Conservation (phyloP, 179 eudicot genomes). For the Gypsophila paniculata region DNA sequence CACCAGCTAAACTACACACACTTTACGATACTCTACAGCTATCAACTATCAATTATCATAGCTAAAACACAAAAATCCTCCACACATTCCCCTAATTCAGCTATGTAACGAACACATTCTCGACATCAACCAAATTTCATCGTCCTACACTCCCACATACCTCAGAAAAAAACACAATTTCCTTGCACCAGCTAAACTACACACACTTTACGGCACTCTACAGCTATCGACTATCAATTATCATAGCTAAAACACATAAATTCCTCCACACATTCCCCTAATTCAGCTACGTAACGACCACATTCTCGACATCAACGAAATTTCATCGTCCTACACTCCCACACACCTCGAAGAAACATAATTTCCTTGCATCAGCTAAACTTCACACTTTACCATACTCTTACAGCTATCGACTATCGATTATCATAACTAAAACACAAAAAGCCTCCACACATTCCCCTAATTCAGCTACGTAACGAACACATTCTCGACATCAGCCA, state of each 20-base stretch:
- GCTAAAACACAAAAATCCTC: too few species aligned
- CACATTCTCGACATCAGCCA: not conserved
- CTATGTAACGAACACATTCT: not conserved
- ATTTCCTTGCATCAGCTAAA: not conserved
- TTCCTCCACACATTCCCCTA: not conserved
- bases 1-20: not conserved
- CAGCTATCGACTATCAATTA: not conserved
- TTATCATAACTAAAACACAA: too few species aligned
- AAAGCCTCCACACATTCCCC: too few species aligned
- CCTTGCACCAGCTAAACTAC: not conserved
- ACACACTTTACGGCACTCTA: not conserved
- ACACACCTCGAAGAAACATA: not conserved
- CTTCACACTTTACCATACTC: too few species aligned
- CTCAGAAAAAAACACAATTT: not conserved
- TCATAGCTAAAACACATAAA: not conserved
- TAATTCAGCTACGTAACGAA: too few species aligned
- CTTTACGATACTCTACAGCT: too few species aligned
- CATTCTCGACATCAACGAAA: too few species aligned
- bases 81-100: too few species aligned
- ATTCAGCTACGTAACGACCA: not conserved
- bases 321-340: too few species aligned
- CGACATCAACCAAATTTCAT: not conserved
- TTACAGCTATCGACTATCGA: too few species aligned
- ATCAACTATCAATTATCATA: too few species aligned
- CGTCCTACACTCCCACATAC: not conserved